phyloP scores from a whole-genome alignment of 2,329 filamentous ascomycete species.

The Domatiomyces globalis region DNA sequence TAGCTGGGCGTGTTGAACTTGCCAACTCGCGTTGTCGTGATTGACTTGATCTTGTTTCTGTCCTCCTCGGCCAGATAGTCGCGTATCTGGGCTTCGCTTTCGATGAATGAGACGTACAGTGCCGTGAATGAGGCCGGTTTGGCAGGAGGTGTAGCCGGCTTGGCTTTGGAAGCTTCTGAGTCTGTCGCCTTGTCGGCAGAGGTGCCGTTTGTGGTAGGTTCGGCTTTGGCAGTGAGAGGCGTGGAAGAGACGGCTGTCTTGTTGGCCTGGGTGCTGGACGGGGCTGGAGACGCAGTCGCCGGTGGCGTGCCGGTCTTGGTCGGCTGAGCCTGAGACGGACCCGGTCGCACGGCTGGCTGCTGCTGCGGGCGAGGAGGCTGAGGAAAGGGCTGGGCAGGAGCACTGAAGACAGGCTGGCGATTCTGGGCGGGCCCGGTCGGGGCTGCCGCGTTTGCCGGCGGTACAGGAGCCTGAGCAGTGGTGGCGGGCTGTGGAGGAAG shows the following conservation, averaged over 20 bases:
- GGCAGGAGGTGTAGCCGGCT: slow-evolving; percentile 38
- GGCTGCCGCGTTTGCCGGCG: slow-evolving; percentile 21
- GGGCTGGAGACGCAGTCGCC: slow-evolving; percentile 27
- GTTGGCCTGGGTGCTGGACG: slow-evolving; percentile 32
- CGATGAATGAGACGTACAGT: slow-evolving; percentile 79
- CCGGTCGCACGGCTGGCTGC: slow-evolving; percentile 15
- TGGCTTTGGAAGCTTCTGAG: slow-evolving; percentile 39
- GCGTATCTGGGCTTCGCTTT: slow-evolving; percentile 66
- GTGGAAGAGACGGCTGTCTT: slow-evolving; percentile 34
- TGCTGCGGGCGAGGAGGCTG: slow-evolving; percentile 21
- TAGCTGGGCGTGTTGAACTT: slow-evolving; percentile 64
- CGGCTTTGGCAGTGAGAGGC: slow-evolving; percentile 16
- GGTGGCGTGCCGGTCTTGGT: slow-evolving; percentile 18
- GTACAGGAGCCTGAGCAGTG: slow-evolving; percentile 2
- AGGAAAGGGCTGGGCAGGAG: slow-evolving; percentile 24
- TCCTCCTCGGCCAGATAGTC: slow-evolving; percentile 75
- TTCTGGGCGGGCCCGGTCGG: slow-evolving; percentile 26
- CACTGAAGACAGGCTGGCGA: slow-evolving; percentile 29
- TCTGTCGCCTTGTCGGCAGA: slow-evolving; percentile 32
- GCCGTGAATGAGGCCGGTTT: slow-evolving; percentile 57
- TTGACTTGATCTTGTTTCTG: slow-evolving; percentile 60
- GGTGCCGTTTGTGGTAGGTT: slow-evolving; percentile 36
- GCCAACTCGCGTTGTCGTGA: slow-evolving; percentile 44
- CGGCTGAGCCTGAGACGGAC: slow-evolving; percentile 1
- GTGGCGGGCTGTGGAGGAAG: slow-evolving; percentile 10